Evolutionary conservation across 2,329 filamentous ascomycete genomes (phyloP).

Genomic region (Epichloe baconii): DNA sequence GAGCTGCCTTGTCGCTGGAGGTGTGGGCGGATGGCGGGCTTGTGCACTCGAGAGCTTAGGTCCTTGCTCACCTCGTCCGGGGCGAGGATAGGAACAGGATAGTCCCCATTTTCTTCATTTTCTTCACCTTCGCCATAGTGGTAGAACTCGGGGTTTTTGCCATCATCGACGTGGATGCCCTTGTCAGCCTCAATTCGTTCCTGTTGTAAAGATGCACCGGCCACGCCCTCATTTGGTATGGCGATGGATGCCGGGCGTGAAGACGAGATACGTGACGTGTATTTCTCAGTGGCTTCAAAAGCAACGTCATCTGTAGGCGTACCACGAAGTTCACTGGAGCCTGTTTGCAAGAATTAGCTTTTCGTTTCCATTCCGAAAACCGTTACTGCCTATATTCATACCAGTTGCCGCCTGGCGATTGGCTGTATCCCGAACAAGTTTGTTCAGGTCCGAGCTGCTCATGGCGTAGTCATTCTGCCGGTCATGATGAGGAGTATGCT

Average conservation of each 20-base stretch:
- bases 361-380: too few relatives aligned
- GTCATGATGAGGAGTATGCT: conserved; percentile 41
- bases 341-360: conserved; percentile 29
- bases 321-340: conserved; percentile 47
- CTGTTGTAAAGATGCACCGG: conserved; percentile 13
- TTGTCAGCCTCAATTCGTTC: conserved; percentile 37
- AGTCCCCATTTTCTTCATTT: conserved; percentile 45
- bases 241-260: conserved; percentile 38
- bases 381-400: neutral
- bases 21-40: conserved; percentile 70
- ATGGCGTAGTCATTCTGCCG: conserved; percentile 62
- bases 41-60: conserved; percentile 51
- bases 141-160: conserved; percentile 24
- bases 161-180: conserved; percentile 62
- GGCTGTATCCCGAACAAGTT: conserved; percentile 65
- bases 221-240: conserved; percentile 14
- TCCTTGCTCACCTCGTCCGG: conserved; percentile 75
- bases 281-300: conserved; percentile 77
- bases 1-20: conserved; percentile 49
- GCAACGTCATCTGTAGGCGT: conserved; percentile 87
- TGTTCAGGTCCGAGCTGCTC: conserved; percentile 82
- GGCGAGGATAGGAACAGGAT: conserved; percentile 72
- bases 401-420: conserved; percentile 34
- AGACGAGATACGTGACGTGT: conserved; percentile 62
- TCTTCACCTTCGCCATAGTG: conserved; percentile 29